These are phyloP conservation scores for Leccinum fallax DNA, from an alignment of 1,284 basidiomycete species.

Conservation along the genomic window DNA sequence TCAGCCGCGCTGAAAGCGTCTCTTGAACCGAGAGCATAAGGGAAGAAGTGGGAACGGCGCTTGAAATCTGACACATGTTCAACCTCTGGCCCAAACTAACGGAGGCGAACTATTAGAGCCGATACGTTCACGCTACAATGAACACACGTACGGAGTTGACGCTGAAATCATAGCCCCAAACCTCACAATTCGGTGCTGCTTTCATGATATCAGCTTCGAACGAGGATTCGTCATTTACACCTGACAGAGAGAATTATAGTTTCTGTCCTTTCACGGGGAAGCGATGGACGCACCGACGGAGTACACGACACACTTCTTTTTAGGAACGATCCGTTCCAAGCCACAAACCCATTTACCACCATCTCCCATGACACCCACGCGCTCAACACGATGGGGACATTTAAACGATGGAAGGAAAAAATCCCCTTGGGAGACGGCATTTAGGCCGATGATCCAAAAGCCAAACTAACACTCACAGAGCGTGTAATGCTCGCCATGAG, in stretches of 20 bases:
- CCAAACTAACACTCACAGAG: constrained; percentile 29
- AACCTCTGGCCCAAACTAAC: constrained; percentile 52
- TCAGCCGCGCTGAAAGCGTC: constrained; percentile 37
- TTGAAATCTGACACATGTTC: constrained; percentile 37
- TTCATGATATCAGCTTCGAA: constrained; percentile 51
- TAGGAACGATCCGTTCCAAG: constrained; percentile 44
- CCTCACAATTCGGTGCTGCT: constrained; percentile 42
- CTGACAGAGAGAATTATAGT: constrained; percentile 24
- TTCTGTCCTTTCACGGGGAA: not conserved
- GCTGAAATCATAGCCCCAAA: constrained; percentile 59
- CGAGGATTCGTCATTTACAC: constrained; percentile 55
- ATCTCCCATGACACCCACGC: constrained; percentile 50
- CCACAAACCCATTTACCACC: constrained; percentile 59
- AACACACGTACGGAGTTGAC: constrained; percentile 41
- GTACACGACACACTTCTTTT: constrained; percentile 50
- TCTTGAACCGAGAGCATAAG: constrained; percentile 44
- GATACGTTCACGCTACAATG: not conserved
- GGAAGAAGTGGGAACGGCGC: constrained; percentile 50
- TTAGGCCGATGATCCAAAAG: constrained; percentile 2
- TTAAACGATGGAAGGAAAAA: constrained; percentile 51
- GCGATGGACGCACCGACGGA: constrained; percentile 43
- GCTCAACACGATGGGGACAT: constrained; percentile 48
- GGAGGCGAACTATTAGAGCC: not conserved
- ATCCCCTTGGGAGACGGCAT: constrained; percentile 41
- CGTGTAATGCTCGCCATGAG: constrained; percentile 38